Evolutionary conservation across 768 basidiomycete species (phyloP).

Genomic region (Termitomyces sp.): DNA sequence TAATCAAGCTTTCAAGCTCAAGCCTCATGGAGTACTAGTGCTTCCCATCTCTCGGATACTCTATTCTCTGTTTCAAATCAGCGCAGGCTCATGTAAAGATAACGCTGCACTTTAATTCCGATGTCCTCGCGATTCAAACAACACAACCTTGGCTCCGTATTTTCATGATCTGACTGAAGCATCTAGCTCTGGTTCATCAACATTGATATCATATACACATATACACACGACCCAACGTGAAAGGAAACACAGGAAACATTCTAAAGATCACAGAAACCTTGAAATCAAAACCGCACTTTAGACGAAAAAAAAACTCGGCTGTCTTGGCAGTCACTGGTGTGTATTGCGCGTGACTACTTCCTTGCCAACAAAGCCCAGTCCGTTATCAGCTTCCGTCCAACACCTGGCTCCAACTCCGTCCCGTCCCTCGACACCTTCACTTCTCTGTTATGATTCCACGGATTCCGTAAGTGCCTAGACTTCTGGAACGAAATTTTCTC

Average conservation of each 20-base stretch:
- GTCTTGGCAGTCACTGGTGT: neutral
- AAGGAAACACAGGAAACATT: neutral
- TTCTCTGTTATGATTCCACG: conserved; percentile 86
- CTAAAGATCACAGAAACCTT: neutral
- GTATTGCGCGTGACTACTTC: conserved; percentile 1
- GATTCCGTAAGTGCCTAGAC: conserved; percentile 79
- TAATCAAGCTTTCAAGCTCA: too few relatives aligned
- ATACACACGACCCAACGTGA: neutral
- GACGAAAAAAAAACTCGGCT: neutral
- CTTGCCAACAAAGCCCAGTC: conserved; percentile 52
- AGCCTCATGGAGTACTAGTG: too few relatives aligned
- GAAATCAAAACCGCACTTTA: conserved; percentile 1
- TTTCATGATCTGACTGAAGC: neutral
- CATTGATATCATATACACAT: neutral
- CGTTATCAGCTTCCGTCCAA: conserved; percentile 62
- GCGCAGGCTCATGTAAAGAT: too few relatives aligned
- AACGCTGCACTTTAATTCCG: neutral
- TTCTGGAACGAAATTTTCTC: conserved; percentile 67
- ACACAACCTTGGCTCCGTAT: neutral
- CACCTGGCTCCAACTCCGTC: conserved; percentile 82
- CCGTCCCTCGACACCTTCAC: conserved; percentile 85
- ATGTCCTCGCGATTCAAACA: neutral
- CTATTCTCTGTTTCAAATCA: too few relatives aligned
- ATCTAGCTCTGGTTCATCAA: neutral
- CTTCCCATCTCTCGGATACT: too few relatives aligned